Evolutionary conservation across 169 alveolate species (phyloP).

Genomic region (Cryptosporidium viatorum): DNA sequence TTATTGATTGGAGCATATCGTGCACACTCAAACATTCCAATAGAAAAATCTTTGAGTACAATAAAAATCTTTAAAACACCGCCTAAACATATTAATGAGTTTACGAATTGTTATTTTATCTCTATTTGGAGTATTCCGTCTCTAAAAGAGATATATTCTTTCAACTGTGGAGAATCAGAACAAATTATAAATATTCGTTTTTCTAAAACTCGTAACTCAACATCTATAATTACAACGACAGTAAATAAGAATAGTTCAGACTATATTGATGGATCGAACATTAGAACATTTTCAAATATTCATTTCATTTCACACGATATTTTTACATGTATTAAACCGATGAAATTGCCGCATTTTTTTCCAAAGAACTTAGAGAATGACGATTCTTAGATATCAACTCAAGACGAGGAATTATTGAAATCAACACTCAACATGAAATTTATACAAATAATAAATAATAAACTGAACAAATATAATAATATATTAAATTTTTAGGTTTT

Average conservation of each 20-base stretch:
- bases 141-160: background rate
- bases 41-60: background rate
- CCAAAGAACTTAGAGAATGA: background rate
- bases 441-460: too few species aligned
- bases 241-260: background rate
- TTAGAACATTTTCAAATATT: constrained; percentile 8
- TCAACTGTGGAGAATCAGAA: background rate
- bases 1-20: constrained; percentile 14
- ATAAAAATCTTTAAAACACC: background rate
- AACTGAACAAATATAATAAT: too few species aligned
- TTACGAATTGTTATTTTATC: background rate
- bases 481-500: too few species aligned
- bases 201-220: constrained; percentile 36
- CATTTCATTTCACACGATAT: constrained; percentile 7
- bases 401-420: too few species aligned
- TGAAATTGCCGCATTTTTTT: background rate
- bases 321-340: background rate
- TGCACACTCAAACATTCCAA: background rate
- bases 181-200: constrained; percentile 18
- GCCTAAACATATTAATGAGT: background rate
- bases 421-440: too few species aligned
- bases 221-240: constrained; percentile 3
- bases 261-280: background rate
- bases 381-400: too few species aligned
- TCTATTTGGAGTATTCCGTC: constrained; percentile 44